Conservation (phyloP, 495 filamentous ascomycete genomes). For the Tuber calosporum region DNA sequence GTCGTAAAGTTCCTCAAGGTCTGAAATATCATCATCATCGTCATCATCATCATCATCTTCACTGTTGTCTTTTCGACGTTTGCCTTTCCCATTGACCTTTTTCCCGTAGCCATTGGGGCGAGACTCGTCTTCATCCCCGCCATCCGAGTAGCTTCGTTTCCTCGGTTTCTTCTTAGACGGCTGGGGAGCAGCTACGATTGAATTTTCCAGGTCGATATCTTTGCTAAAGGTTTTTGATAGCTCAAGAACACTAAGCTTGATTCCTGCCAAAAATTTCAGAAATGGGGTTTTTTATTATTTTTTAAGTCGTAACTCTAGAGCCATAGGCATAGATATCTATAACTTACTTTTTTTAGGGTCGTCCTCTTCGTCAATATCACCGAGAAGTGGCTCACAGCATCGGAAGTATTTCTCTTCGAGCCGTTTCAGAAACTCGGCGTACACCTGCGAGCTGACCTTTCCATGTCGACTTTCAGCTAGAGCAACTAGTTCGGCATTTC, state of each 20-base stretch:
- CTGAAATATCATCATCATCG: constrained; percentile 46
- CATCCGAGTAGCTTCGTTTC: constrained; percentile 42
- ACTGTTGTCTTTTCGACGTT: constrained; percentile 38
- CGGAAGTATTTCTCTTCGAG: constrained; percentile 61
- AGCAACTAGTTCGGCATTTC: constrained; percentile 65
- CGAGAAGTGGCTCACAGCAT: constrained; percentile 54
- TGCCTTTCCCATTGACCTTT: constrained; percentile 20
- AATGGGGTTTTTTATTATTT: constrained; percentile 8
- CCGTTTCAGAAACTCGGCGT: constrained; percentile 60
- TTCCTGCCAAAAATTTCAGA: constrained; percentile 14
- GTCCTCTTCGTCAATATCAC: constrained; percentile 54
- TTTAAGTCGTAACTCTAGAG: neutral
- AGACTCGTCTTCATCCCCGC: constrained; percentile 42
- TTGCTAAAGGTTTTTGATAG: constrained; percentile 36
- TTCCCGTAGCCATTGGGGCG: constrained; percentile 13
- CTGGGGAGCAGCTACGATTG: constrained; percentile 41
- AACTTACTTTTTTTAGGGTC: constrained; percentile 30
- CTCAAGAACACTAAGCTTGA: constrained; percentile 42
- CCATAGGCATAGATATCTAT: neutral
- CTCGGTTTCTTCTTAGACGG: constrained; percentile 44
- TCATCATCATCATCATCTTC: constrained; percentile 46
- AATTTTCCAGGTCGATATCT: constrained; percentile 40
- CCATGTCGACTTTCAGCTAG: constrained; percentile 56
- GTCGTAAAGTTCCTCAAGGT: constrained; percentile 38
- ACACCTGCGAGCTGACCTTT: constrained; percentile 63